Base-by-base conservation (phyloP, 768 basidiomycete species). In the Suillus discolor region DNA sequence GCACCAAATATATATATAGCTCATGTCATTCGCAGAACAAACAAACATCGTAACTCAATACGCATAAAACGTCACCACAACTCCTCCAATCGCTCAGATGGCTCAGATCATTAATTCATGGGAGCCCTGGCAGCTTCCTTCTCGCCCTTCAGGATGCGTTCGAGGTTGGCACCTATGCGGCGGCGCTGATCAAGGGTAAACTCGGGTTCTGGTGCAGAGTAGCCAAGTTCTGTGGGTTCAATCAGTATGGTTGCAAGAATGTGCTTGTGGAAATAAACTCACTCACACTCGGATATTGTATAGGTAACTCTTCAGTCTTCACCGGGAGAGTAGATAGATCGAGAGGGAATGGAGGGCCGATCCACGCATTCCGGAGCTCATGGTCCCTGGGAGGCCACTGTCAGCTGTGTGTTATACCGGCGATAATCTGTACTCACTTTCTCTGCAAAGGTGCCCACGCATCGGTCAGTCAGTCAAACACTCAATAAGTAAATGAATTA, bases 111-210 rank as follows among this genome's bases (percentile, higher is more conserved):
- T 69, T 69, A 75, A 67, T 70, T 65, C 6, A 66, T 65, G 53
- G 90, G 89, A 4, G 90, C 89, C 44, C 81, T 81, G 0, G 88
- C 91, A 39, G 91, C 91, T 65, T 89, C 87, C 70, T 87, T 86
- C 76, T 93, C 91, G 3, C 79, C 74, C 59, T 74, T 78, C 49
- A 92, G 80, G 41, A 87, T 77, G 36, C 80, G 75, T 71, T 92
- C 91, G 3, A 92, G 79, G 23, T 85, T 85, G 0, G 81, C 82
- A 4, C 91, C 91, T 2, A 89, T 77, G 62, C 81, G 84, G 63
- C 81, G 82, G 57, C 89, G 84, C 62, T 90, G 86, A 49, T 91
- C 89, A 23, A 88, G 73, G 7, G 85, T 83, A 54, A 87, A 79
- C 7, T 79, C 70, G 0, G 85, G 81, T 23, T 74, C 71, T 3